phyloP scores from a whole-genome alignment of 176 grass and related monocot genomes.

The Bromus sterilis region DNA sequence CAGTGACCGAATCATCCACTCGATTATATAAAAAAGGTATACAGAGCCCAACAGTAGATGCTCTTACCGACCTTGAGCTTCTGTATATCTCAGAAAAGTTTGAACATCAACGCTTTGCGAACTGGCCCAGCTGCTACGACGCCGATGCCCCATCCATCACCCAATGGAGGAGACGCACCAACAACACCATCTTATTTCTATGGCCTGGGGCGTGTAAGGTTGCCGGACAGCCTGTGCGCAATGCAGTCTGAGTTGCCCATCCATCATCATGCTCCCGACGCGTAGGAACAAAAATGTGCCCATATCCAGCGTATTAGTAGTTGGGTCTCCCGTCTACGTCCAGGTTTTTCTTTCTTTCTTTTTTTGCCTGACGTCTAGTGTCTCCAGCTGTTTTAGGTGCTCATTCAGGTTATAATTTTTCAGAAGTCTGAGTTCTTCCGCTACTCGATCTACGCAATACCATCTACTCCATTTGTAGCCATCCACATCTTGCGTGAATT shows the following conservation, averaged over 20 bases:
- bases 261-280: slow-evolving; percentile 10
- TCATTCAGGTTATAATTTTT: too few relatives aligned
- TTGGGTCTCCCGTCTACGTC: neutral
- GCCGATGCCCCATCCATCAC: neutral
- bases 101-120: neutral
- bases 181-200: neutral
- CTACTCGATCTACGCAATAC: too few relatives aligned
- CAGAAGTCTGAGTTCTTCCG: too few relatives aligned
- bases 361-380: too few relatives aligned
- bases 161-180: neutral
- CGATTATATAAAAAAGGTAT: too few relatives aligned
- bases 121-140: neutral
- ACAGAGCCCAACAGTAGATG: too few relatives aligned
- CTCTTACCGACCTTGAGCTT: too few relatives aligned
- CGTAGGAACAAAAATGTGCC: neutral
- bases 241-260: neutral
- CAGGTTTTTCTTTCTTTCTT: neutral
- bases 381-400: neutral
- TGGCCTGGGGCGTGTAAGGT: neutral
- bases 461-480: neutral
- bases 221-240: neutral
- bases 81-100: too few relatives aligned
- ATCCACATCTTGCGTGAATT: neutral
- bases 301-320: neutral
- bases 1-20: too few relatives aligned